phyloP scores from a whole-genome alignment of 345 rosid genomes.

The Raphanus sativus region DNA sequence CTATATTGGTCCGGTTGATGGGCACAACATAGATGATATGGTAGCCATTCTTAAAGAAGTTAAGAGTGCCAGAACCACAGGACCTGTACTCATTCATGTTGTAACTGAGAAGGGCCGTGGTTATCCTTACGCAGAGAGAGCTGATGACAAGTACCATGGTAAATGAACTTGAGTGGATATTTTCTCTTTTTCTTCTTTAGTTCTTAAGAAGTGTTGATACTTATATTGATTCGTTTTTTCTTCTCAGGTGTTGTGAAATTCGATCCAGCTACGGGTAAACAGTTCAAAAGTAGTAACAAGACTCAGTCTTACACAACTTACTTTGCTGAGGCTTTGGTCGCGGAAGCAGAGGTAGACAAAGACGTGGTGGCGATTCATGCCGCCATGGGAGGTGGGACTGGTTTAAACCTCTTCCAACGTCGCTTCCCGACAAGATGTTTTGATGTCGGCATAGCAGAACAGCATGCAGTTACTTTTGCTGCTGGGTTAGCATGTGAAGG shows the following conservation, averaged over 20 bases:
- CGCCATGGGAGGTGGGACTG: conserved; percentile 99
- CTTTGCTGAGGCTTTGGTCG: conserved; percentile 90
- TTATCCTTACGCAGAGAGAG: conserved; percentile 95
- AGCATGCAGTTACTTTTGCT: conserved; percentile 97
- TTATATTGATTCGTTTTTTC: conserved; percentile 8
- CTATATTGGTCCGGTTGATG: conserved; percentile 97
- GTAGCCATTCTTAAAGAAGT: conserved; percentile 86
- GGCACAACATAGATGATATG: conserved; percentile 90
- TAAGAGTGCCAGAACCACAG: conserved; percentile 83
- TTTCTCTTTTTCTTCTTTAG: neutral
- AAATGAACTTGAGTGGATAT: neutral
- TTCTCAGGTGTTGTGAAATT: conserved; percentile 82
- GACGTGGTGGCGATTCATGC: conserved; percentile 93
- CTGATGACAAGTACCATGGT: conserved; percentile 96
- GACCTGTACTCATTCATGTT: conserved; percentile 93
- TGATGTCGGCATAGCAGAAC: conserved; percentile 97
- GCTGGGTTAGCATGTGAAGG: conserved; percentile 99
- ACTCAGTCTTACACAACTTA: conserved; percentile 86
- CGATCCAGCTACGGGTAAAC: conserved; percentile 95
- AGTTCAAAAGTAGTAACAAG: conserved; percentile 62
- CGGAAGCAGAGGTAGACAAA: conserved; percentile 90
- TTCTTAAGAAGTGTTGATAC: neutral
- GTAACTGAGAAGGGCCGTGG: conserved; percentile 99
- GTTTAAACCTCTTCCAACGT: conserved; percentile 80
- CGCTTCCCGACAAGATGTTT: conserved; percentile 89